Conservation (phyloP, 2,329 filamentous ascomycete genomes). For the Aspergillus pseudotamarii region DNA sequence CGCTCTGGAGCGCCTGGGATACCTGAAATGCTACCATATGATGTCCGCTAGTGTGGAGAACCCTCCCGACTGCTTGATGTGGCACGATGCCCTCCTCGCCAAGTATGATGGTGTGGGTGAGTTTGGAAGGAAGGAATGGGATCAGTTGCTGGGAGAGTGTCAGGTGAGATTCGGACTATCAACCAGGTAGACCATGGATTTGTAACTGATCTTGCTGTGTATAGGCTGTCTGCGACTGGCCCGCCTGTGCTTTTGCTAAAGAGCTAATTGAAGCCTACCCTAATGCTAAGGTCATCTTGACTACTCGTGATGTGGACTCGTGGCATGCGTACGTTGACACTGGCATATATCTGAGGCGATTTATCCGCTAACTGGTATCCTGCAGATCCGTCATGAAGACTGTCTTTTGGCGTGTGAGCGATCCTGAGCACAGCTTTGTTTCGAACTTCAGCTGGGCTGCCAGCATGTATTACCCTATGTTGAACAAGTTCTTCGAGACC, state of each 20-base stretch:
- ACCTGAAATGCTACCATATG: conserved; percentile 73
- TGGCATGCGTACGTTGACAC: conserved; percentile 55
- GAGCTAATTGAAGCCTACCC: conserved; percentile 73
- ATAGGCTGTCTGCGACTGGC: conserved; percentile 69
- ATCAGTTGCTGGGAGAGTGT: conserved; percentile 67
- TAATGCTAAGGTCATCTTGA: conserved; percentile 71
- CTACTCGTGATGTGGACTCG: conserved; percentile 66
- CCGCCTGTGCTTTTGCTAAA: conserved; percentile 67
- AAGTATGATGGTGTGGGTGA: conserved; percentile 64
- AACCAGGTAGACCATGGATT: neutral
- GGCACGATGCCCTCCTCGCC: conserved; percentile 68
- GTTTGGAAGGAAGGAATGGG: conserved; percentile 70
- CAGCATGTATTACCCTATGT: conserved; percentile 70
- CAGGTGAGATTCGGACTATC: conserved; percentile 36
- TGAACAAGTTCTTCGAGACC: conserved; percentile 68
- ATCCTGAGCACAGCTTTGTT: conserved; percentile 61
- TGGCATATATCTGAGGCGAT: neutral
- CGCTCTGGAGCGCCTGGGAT: conserved; percentile 68
- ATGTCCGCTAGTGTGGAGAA: conserved; percentile 71
- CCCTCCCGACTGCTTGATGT: conserved; percentile 67
- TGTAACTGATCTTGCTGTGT: conserved; percentile 14
- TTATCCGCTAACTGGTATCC: conserved; percentile 1
- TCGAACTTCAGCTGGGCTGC: conserved; percentile 66
- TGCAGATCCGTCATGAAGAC: conserved; percentile 64
- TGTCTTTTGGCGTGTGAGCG: conserved; percentile 67